Conservation (phyloP, 495 filamentous ascomycete genomes). For the Tuber magnatum region DNA sequence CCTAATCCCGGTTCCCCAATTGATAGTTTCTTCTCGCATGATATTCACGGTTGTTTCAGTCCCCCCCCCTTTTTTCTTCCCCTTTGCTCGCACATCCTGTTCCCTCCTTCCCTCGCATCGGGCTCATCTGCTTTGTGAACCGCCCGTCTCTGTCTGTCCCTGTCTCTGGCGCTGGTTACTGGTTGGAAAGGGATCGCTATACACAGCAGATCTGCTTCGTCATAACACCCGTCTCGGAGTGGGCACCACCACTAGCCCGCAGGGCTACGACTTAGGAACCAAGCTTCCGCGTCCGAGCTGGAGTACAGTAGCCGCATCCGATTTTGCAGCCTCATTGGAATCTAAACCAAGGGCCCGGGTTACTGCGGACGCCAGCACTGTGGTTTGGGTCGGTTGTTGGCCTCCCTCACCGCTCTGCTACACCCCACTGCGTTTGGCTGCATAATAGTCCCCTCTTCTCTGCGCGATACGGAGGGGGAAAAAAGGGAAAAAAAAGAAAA, state of each 20-base stretch:
- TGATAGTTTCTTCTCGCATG: not conserved
- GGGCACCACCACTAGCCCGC: not conserved
- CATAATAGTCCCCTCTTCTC: slow-evolving; percentile 6
- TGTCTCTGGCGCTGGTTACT: not conserved
- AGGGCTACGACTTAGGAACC: slow-evolving; percentile 16
- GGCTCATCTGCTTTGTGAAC: not conserved
- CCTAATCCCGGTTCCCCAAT: not conserved
- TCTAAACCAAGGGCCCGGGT: slow-evolving; percentile 28
- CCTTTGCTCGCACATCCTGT: not conserved
- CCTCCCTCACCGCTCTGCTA: slow-evolving; percentile 6
- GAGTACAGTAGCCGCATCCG: slow-evolving; percentile 24
- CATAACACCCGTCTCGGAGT: not conserved
- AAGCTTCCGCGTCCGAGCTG: slow-evolving; percentile 15
- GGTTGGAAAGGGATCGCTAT: not conserved
- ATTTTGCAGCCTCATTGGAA: slow-evolving; percentile 19
- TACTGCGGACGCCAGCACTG: slow-evolving; percentile 24
- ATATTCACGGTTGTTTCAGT: not conserved
- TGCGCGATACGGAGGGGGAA: not conserved
- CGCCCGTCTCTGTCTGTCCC: not conserved
- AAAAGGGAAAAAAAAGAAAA: not conserved
- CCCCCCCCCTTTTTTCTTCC: not conserved
- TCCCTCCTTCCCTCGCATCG: not conserved
- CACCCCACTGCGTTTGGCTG: slow-evolving; percentile 9
- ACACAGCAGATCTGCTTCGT: not conserved
- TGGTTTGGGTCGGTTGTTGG: slow-evolving; percentile 30